phyloP scores from a whole-genome alignment of 2,329 filamentous ascomycete genomes.

The Cytospora chrysosperma region DNA sequence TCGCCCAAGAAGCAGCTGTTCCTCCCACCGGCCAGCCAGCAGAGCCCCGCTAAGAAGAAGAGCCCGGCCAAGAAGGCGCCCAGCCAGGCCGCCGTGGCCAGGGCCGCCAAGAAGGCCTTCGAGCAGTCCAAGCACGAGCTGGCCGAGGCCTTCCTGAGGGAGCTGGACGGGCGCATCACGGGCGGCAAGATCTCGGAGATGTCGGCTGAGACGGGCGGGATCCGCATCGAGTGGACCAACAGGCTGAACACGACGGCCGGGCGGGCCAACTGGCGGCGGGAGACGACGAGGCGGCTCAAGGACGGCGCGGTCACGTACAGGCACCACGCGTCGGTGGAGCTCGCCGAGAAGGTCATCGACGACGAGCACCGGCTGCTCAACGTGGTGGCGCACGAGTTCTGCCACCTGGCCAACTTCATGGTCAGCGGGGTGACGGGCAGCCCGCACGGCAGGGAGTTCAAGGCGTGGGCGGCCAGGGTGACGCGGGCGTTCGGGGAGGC shows the following conservation, averaged over 20 bases:
- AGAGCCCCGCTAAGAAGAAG: slow-evolving; percentile 33
- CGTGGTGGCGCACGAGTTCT: slow-evolving; percentile 95
- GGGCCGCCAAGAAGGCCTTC: slow-evolving; percentile 59
- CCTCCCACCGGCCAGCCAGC: slow-evolving; percentile 30
- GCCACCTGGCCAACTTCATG: slow-evolving; percentile 92
- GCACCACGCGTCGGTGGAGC: slow-evolving; percentile 77
- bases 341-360: slow-evolving; percentile 85
- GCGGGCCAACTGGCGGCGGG: slow-evolving; percentile 69
- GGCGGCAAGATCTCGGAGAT: slow-evolving; percentile 57
- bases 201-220: slow-evolving; percentile 64
- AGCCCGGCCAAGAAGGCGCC: slow-evolving; percentile 32
- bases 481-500: slow-evolving; percentile 53
- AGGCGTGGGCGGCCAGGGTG: slow-evolving; percentile 64
- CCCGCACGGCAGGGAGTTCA: slow-evolving; percentile 84
- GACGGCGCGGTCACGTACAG: slow-evolving; percentile 35
- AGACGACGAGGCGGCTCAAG: slow-evolving; percentile 50
- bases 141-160: slow-evolving; percentile 62
- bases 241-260: slow-evolving; percentile 80
- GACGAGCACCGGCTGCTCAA: slow-evolving; percentile 76
- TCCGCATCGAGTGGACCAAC: slow-evolving; percentile 71
- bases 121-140: slow-evolving; percentile 59
- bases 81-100: slow-evolving; percentile 32
- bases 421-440: slow-evolving; percentile 70
- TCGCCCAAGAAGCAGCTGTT: slow-evolving; percentile 44
- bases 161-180: slow-evolving; percentile 68